A percentile compares a stretch with the other conserved stretches of the same genome.
These are phyloP conservation scores for Acorus calamus DNA, from an alignment of 106 monocot species.

Conservation along the genomic window DNA sequence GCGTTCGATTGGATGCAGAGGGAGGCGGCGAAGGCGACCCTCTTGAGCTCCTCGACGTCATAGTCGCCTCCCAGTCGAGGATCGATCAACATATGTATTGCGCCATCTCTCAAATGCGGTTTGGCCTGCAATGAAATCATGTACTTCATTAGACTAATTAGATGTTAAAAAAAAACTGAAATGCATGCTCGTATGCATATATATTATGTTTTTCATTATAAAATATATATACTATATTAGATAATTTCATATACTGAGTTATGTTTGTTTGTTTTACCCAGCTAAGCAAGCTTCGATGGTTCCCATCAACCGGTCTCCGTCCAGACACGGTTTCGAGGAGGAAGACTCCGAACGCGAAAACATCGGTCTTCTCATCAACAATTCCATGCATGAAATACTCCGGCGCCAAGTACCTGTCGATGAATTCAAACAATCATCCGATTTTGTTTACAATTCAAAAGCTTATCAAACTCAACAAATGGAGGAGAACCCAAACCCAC, in stretches of 20 bases:
- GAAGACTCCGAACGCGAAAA: constrained; percentile 77
- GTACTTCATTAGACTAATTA: no score
- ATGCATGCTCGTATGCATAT: no score
- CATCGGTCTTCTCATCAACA: constrained; percentile 85
- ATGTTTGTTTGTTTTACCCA: constrained; percentile 34
- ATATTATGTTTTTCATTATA: no score
- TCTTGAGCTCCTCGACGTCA: constrained; percentile 41
- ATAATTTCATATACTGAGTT: no score
- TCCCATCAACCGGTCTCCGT: constrained; percentile 65
- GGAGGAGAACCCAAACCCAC: constrained; percentile 8
- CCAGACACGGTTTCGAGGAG: constrained; percentile 73
- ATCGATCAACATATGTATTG: constrained; percentile 39
- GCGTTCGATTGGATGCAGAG: constrained; percentile 51
- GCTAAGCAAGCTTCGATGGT: constrained; percentile 64
- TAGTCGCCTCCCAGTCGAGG: constrained; percentile 39
- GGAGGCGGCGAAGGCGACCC: constrained; percentile 52
- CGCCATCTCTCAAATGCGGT: constrained; percentile 41
- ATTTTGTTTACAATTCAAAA: neutral
- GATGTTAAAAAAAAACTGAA: no score
- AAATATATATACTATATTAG: no score
- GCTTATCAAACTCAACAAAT: no score
- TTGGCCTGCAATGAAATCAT: constrained; percentile 26
- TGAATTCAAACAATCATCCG: neutral
- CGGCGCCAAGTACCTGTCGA: constrained; percentile 63
- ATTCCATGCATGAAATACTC: constrained; percentile 85